Evolutionary conservation across 2,329 filamentous ascomycete genomes (phyloP).

Genomic region (Chaetomium sp.): DNA sequence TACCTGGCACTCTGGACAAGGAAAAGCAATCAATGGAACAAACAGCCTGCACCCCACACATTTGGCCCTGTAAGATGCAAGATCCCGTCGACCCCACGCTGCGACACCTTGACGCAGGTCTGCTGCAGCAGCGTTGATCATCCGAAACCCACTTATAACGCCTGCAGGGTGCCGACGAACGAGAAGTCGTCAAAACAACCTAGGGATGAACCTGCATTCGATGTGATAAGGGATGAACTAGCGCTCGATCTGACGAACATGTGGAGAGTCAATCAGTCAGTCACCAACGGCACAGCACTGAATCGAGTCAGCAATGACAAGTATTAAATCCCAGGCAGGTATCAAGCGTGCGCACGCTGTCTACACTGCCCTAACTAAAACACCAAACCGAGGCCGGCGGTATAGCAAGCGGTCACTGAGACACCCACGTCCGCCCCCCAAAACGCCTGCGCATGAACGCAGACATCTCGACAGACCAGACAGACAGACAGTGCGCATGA

Average conservation of each 20-base stretch:
- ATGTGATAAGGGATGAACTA: not conserved
- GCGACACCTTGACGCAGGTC: not conserved
- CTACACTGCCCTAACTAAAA: conserved; percentile 7
- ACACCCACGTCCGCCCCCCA: not conserved
- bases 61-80: not conserved
- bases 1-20: not conserved
- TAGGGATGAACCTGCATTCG: not conserved
- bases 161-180: conserved; percentile 15
- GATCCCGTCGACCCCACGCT: not conserved
- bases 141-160: conserved; percentile 4
- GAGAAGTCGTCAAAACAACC: not conserved
- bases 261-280: not conserved
- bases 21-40: not conserved
- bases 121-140: not conserved
- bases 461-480: conserved; percentile 4
- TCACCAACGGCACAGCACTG: not conserved
- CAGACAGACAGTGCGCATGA: conserved; percentile 6
- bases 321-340: conserved; percentile 19
- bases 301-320: not conserved
- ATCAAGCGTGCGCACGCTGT: conserved; percentile 3
- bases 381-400: conserved; percentile 7
- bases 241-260: not conserved
- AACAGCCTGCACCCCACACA: not conserved
- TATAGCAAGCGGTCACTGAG: conserved; percentile 2
- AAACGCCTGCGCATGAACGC: conserved; percentile 2